These are phyloP conservation scores for Nannizziopsis arthrosporioides DNA, from an alignment of 2,329 filamentous ascomycete species.

Conservation along the genomic window DNA sequence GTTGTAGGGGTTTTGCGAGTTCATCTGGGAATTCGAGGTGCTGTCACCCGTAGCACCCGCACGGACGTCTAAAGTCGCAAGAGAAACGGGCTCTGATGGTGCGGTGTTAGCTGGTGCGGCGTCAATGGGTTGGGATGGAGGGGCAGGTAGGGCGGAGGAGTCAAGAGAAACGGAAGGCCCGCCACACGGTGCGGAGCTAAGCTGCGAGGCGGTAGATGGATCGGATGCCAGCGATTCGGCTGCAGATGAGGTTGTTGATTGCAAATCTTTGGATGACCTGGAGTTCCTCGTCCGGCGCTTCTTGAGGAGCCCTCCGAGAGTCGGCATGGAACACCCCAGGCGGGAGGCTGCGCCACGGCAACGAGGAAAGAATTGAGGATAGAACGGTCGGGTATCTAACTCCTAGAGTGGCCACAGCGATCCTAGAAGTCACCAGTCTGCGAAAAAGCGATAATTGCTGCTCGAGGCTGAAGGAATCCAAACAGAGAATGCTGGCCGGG, in stretches of 20 bases:
- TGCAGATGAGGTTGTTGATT: slow-evolving; percentile 55
- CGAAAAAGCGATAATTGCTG: not conserved
- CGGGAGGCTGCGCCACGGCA: slow-evolving; percentile 5
- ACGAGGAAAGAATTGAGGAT: not conserved
- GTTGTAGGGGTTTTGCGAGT: not conserved
- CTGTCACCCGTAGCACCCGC: slow-evolving; percentile 6
- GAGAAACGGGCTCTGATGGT: not conserved
- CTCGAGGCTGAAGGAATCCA: not conserved
- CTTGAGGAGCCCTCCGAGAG: slow-evolving; percentile 79
- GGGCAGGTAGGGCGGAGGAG: slow-evolving; percentile 21
- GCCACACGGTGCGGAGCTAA: slow-evolving; percentile 1
- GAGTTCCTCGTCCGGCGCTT: slow-evolving; percentile 97
- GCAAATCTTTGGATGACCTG: slow-evolving; percentile 43
- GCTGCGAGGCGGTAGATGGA: slow-evolving; percentile 6
- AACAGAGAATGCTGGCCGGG: not conserved
- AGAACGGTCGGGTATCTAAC: not conserved
- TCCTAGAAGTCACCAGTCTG: not conserved
- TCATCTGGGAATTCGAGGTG: slow-evolving; percentile 6
- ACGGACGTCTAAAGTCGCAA: slow-evolving; percentile 2
- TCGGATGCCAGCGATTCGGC: slow-evolving; percentile 53
- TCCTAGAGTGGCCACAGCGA: not conserved
- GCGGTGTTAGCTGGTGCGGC: slow-evolving; percentile 4
- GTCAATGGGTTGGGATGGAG: slow-evolving; percentile 1
- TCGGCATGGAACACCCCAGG: slow-evolving; percentile 57
- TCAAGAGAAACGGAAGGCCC: slow-evolving; percentile 29